Evolutionary conservation across 2,329 filamentous ascomycete species (phyloP).

Genomic region (Ophiostoma pallidulum): DNA sequence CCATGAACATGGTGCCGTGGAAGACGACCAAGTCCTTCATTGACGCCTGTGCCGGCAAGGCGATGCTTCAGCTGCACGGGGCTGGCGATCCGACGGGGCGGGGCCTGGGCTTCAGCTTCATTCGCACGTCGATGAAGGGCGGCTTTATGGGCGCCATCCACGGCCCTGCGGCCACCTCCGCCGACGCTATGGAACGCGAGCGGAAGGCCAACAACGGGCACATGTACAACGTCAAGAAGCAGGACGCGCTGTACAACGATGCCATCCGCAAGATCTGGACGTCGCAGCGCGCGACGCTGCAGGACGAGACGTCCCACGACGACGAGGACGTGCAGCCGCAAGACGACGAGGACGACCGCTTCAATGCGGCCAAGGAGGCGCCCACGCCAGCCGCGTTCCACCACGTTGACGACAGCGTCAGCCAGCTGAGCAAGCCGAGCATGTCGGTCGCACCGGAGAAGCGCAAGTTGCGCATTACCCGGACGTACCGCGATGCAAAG

Average conservation of each 20-base stretch:
- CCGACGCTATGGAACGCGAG: constrained; percentile 79
- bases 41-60: constrained; percentile 86
- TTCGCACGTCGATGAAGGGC: constrained; percentile 97
- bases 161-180: constrained; percentile 55
- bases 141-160: constrained; percentile 77
- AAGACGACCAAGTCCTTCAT: constrained; percentile 94
- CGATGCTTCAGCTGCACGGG: constrained; percentile 91
- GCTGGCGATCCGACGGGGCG: constrained; percentile 91
- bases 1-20: constrained; percentile 90
- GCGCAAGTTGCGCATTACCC: constrained; percentile 63
- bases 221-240: constrained; percentile 92
- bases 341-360: constrained; percentile 55
- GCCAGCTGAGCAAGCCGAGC: constrained; percentile 61
- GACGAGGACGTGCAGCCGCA: constrained; percentile 50
- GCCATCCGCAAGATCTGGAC: constrained; percentile 91
- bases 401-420: constrained; percentile 63
- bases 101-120: constrained; percentile 91
- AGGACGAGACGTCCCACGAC: constrained; percentile 59
- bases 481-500: constrained; percentile 44
- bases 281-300: constrained; percentile 69
- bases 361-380: constrained; percentile 63
- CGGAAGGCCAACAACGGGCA: constrained; percentile 86
- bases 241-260: constrained; percentile 85
- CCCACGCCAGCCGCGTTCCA: constrained; percentile 1
- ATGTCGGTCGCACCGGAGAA: constrained; percentile 56